These are phyloP conservation scores for Pythium phragmitis DNA, from an alignment of 352 stramenopile genomes.

Conservation along the genomic window DNA sequence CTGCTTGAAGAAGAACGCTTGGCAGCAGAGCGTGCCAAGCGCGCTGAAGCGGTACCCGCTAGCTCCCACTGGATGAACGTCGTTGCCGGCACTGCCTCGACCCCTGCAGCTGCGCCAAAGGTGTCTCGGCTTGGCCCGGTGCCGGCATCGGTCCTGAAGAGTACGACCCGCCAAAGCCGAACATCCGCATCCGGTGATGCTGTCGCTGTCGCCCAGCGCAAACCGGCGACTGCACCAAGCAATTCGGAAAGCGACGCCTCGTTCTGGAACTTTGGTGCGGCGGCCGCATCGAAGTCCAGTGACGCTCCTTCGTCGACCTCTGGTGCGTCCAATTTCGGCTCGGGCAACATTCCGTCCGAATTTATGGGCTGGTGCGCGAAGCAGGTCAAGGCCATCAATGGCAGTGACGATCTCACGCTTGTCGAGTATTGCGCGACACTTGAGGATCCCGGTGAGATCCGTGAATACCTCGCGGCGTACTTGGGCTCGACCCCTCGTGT, in stretches of 20 bases:
- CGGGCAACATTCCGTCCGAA: conserved; percentile 50
- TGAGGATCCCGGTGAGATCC: conserved; percentile 92
- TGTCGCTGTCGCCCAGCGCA: conserved; percentile 17
- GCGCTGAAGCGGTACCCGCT: conserved; percentile 32
- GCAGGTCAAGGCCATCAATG: conserved; percentile 77
- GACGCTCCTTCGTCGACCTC: conserved; percentile 13
- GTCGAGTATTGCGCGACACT: conserved; percentile 95
- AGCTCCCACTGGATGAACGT: conserved; percentile 86
- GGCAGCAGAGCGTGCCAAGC: conserved; percentile 59
- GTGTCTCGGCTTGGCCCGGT: conserved; percentile 64
- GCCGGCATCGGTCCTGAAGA: conserved; percentile 81
- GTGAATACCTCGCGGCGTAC: conserved; percentile 95
- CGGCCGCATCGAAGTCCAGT: conserved; percentile 28
- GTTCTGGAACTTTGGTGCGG: conserved; percentile 85
- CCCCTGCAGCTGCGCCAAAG: conserved; percentile 50
- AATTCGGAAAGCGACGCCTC: conserved; percentile 67
- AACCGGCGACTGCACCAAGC: conserved; percentile 29
- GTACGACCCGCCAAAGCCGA: conserved; percentile 52
- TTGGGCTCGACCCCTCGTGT: conserved; percentile 94
- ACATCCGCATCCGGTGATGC: conserved; percentile 27
- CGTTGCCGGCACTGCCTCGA: conserved; percentile 62
- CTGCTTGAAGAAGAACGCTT: conserved; percentile 80
- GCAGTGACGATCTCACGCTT: conserved; percentile 80
- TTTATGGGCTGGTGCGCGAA: conserved; percentile 82
- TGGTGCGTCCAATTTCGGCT: conserved; percentile 38